A percentile compares a stretch with the other conserved stretches of the same genome.
These are phyloP conservation scores for Penicillium lividum DNA, from an alignment of 495 filamentous ascomycete genomes.

Conservation along the genomic window DNA sequence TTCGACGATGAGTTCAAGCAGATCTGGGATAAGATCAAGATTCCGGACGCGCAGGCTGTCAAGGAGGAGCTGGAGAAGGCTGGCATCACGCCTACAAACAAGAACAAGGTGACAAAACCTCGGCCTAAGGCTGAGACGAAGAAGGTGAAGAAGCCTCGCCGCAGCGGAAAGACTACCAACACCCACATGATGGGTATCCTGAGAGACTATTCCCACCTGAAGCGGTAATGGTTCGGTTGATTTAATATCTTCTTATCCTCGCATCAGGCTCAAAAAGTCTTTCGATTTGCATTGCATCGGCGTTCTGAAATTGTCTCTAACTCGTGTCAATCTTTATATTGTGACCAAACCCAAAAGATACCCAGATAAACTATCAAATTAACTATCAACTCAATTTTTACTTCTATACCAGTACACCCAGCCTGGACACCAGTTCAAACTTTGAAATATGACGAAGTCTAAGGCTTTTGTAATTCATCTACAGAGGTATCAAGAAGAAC, in stretches of 20 bases:
- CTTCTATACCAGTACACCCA: too few relatives aligned
- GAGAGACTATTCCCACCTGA: slow-evolving; percentile 75
- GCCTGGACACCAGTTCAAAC: neutral
- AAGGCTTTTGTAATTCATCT: slow-evolving; percentile 23
- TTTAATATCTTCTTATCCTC: neutral
- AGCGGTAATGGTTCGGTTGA: slow-evolving; percentile 32
- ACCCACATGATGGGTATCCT: slow-evolving; percentile 88
- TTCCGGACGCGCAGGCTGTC: slow-evolving; percentile 74
- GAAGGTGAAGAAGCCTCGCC: slow-evolving; percentile 65
- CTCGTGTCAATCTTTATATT: slow-evolving; percentile 2
- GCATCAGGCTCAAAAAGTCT: neutral
- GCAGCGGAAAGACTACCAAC: slow-evolving; percentile 85
- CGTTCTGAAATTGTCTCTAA: slow-evolving; percentile 14
- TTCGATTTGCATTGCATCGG: slow-evolving; percentile 25
- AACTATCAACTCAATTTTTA: too few relatives aligned
- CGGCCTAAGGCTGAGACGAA: slow-evolving; percentile 57
- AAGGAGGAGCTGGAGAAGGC: slow-evolving; percentile 70
- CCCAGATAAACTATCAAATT: slow-evolving; percentile 24
- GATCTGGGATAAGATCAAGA: slow-evolving; percentile 78
- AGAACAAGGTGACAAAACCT: slow-evolving; percentile 62
- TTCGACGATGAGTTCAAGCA: slow-evolving; percentile 80
- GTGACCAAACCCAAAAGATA: slow-evolving; percentile 32
- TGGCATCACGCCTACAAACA: slow-evolving; percentile 77
- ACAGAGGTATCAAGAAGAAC: slow-evolving; percentile 23
- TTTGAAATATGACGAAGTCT: neutral